These are phyloP conservation scores for Phoma sp. DNA, from an alignment of 2,329 filamentous ascomycete genomes.

Conservation along the genomic window DNA sequence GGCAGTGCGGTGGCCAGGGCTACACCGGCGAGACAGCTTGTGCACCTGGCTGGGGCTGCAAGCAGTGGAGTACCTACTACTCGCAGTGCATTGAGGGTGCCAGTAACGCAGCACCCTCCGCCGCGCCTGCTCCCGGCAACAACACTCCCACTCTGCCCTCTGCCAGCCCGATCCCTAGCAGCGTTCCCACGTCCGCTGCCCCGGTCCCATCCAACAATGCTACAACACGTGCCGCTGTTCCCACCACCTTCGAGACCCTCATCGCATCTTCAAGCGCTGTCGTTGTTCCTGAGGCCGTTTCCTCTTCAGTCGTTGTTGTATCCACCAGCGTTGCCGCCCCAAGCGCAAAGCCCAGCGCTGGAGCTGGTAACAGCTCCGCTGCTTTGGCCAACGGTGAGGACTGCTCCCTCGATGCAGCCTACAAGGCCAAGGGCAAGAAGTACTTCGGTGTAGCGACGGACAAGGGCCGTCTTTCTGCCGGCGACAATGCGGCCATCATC, in stretches of 20 bases:
- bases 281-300: conserved; percentile 6
- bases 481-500: conserved; percentile 62
- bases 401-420: conserved; percentile 58
- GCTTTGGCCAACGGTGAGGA: conserved; percentile 29
- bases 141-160: conserved; percentile 8
- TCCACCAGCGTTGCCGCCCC: conserved; percentile 16
- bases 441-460: conserved; percentile 70
- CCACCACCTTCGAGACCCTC: conserved; percentile 12
- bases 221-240: conserved; percentile 8
- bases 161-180: background rate
- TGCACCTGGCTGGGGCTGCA: conserved; percentile 50
- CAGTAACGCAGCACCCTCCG: conserved; percentile 10
- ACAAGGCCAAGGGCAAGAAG: conserved; percentile 69
- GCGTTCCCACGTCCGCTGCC: conserved; percentile 4
- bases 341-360: conserved; percentile 15
- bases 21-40: conserved; percentile 52
- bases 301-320: conserved; percentile 3
- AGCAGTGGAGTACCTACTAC: conserved; percentile 55
- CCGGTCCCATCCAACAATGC: conserved; percentile 17
- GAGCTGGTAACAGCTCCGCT: conserved; percentile 7
- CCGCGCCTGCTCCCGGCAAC: conserved; percentile 16
- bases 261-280: conserved; percentile 5
- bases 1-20: conserved; percentile 56
- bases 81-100: conserved; percentile 50
- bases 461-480: conserved; percentile 58